Evolutionary conservation across 73 alveolate species (phyloP).

Genomic region (Paramecium octaurelia): DNA sequence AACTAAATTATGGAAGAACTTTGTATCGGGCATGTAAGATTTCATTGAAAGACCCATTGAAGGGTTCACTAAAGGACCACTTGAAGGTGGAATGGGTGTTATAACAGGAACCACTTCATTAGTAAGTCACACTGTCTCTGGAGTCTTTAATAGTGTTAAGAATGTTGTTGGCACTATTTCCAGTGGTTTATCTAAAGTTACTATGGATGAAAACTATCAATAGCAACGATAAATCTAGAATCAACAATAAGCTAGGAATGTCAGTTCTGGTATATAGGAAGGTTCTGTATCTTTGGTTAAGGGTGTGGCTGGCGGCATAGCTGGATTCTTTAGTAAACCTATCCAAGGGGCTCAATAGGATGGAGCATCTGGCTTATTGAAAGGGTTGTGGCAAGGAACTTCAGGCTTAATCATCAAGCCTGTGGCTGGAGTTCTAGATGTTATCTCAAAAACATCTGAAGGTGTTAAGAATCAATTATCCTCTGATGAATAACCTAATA

Average conservation of each 20-base stretch:
- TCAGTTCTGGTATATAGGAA: slow-evolving; percentile 89
- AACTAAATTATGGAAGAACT: slow-evolving; percentile 76
- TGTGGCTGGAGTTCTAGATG: slow-evolving; percentile 82
- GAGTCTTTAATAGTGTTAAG: slow-evolving; percentile 93
- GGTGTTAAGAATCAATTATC: slow-evolving; percentile 93
- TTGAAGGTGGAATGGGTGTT: slow-evolving; percentile 91
- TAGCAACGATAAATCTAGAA: slow-evolving; percentile 83
- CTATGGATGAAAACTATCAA: slow-evolving; percentile 93
- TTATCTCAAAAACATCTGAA: slow-evolving; percentile 93
- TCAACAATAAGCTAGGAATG: slow-evolving; percentile 89
- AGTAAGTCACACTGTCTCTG: slow-evolving; percentile 93
- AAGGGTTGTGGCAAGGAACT: slow-evolving; percentile 89
- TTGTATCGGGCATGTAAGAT: slow-evolving; percentile 96
- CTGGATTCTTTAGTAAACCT: slow-evolving; percentile 91
- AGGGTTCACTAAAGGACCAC: slow-evolving; percentile 93
- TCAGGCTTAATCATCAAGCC: slow-evolving; percentile 92
- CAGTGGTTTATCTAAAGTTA: slow-evolving; percentile 86
- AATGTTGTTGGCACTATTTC: slow-evolving; percentile 86
- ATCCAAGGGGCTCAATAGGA: slow-evolving; percentile 79
- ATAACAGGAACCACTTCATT: slow-evolving; percentile 91
- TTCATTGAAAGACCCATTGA: slow-evolving; percentile 93
- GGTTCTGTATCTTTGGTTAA: slow-evolving; percentile 78
- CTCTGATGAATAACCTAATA: slow-evolving; percentile 72
- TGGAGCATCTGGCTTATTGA: slow-evolving; percentile 87
- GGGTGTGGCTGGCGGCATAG: slow-evolving; percentile 79